Evolutionary conservation across 2,329 filamentous ascomycete species (phyloP), one percentile per base, ranked within the genome.

Genomic region (Rhytidhysteron rufulum): DNA sequence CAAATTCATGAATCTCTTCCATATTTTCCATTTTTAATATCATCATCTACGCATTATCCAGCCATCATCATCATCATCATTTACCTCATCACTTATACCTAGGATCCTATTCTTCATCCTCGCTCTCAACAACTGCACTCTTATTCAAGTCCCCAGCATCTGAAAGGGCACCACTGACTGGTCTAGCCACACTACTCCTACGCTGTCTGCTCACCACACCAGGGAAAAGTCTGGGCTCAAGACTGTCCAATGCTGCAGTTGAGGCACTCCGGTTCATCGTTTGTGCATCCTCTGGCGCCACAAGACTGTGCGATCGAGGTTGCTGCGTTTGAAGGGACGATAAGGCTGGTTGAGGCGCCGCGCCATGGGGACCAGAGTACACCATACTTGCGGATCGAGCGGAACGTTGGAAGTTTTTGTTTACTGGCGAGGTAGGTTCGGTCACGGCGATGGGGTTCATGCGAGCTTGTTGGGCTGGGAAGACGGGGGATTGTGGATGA

Each of bases 181-280:
- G 48, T 34, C 57, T 46, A 18, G 56, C 45, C 42, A 58, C 58
- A 31, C 55, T 58, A 34, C 61, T 61, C 31, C 66, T 58, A 16
- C 69, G 56, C 25, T 64, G 59, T 37, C 69, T 65, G 37, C 68
- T 70, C 9, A 88, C 75, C 22, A 89, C 75, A 0, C 85, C 85
- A 0, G 86, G 86, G 49, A 88, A 86, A 47, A 88, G 80, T 47
- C 74, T 77, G 9, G 84, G 85, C 60, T 88, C 84, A 35, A 70
- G 74, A 3, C 75, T 79, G 20, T 66, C 63, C 6, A 58, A 43
- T 10, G 44, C 50, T 9, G 48, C 21, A 13, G 44, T 21, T 34
- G 58, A 60, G 13, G 52, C 44, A 4, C 58, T 53, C 5, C 60
- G 46, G 2, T 45, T 38, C 41, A 31, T 38, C 40, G 36, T 13